phyloP scores from a whole-genome alignment of 1,284 basidiomycete species.

The Cutaneotrichosporon dermatis region DNA sequence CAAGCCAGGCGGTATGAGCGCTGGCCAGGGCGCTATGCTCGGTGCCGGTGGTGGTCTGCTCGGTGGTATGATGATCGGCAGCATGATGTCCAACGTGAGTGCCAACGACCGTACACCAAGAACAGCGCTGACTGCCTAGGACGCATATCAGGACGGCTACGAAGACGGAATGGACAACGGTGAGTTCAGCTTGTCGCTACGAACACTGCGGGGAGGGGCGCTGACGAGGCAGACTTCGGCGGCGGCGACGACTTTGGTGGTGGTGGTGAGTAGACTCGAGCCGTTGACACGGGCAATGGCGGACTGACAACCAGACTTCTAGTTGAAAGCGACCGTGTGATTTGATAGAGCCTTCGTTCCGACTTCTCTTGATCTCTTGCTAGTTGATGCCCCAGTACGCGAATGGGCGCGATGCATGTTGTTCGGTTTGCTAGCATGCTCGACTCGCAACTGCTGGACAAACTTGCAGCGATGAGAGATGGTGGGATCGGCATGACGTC shows the following conservation, averaged over 20 bases:
- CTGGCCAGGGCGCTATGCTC: constrained; percentile 35
- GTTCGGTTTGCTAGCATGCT: no score
- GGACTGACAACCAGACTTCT: background rate
- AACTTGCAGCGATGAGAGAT: no score
- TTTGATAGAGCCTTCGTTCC: background rate
- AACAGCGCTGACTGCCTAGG: constrained; percentile 5
- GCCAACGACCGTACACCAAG: no score
- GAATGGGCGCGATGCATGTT: no score
- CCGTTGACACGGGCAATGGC: no score
- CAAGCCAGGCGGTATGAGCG: constrained; percentile 30
- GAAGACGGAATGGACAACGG: constrained; percentile 18
- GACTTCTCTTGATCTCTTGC: no score
- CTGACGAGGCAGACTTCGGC: constrained; percentile 27
- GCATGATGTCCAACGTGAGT: constrained; percentile 40
- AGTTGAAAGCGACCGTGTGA: background rate
- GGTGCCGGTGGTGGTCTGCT: constrained; percentile 45
- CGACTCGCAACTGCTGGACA: no score
- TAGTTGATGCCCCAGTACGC: no score
- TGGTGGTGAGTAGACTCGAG: background rate
- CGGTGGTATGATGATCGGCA: constrained; percentile 47
- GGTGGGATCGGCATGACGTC: no score
- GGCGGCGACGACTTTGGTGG: constrained; percentile 25
- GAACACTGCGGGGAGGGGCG: no score
- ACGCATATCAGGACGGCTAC: constrained; percentile 40
- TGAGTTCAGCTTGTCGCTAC: no score